Evolutionary conservation across 2,329 filamentous ascomycete species (phyloP), one percentile per base, ranked within the genome.

Genomic region (Dothideomycetes sp.): DNA sequence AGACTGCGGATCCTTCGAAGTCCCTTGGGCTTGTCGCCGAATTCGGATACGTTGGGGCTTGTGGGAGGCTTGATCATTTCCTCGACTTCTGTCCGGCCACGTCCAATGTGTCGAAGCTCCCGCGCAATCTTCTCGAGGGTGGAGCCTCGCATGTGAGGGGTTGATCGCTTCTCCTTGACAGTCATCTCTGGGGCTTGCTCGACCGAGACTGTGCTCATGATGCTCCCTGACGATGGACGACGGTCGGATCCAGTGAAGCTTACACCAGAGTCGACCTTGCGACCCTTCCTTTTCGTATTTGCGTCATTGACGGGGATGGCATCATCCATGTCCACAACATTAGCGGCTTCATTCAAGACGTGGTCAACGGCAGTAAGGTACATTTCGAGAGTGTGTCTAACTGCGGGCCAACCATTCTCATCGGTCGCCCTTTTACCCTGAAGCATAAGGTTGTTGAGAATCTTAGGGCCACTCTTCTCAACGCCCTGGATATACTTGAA

Each of bases 241-340:
- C 56, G 56, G 2, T 42, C 47, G 2, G 60, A 61, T 1, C 41
- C 38, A 36, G 62, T 65, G 49, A 79, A 77, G 55, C 74, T 78
- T 43, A 79, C 70, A 15, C 76, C 77, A 3, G 77, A 80, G 53
- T 80, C 77, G 16, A 70, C 71, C 57, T 78, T 79, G 50, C 74
- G 68, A 29, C 62, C 60, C 49, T 69, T 70, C 39, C 62, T 32
- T 24, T 39, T 37, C 35, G 22, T 51, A 11, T 54, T 50, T 14
- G 51, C 51, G 36, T 59, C 57, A 24, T 60, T 45, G 24, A 45
- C 36, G 22, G n/a, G n/a, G 17, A 51, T 46, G 34, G 63, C 52
- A 45, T 60, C 60, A 24, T 62, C 53, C 4, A 62, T 61, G 31
- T 64, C 62, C 34, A 55, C 64, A 36, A 77, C 65, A 36, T 69